Base-by-base conservation (phyloP, 2,329 filamentous ascomycete genomes). In the Phyllachora maydis region DNA sequence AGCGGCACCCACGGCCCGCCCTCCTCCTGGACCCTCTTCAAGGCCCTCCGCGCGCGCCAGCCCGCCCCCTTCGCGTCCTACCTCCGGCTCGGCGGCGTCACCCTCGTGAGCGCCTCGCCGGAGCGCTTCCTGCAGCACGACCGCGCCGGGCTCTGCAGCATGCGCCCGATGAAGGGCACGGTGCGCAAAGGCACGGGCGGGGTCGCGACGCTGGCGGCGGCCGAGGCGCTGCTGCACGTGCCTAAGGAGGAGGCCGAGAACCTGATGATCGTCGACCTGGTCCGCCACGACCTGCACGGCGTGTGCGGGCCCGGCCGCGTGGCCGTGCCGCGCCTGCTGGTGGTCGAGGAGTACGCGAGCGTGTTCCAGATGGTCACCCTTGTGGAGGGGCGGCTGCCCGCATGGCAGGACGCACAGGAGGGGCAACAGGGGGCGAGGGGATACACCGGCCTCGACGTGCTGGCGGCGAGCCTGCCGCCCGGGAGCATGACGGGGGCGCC, bases 401-500 rank as follows among this genome's bases (percentile, higher is more conserved):
- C 32, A 5, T 23, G 19, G 27, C 20, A 14, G 3, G 19, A 14
- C 9, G 16, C 16, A 5, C 19, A 23, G 5, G 8, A 26, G 15
- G n/a, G 22, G 23, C 16, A 42, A 23, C n/a, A 28, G 5, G n/a
- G n/a, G n/a, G n/a, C n/a, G n/a, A n/a, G n/a, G n/a, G n/a, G n/a
- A n/a, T 54, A 61, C 28, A 66, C 67, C 0, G 78, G 76, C 2
- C 53, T 88, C 17, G 73, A 85, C 28, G 73, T 85, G 4, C 62
- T 95, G 0, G 65, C 74, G 0, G 61, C 69, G 5, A 76, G 71
- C 22, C 57, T 95, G 1, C 85, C 88, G 0, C 82, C 88, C 0
- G 85, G 88, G 0, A 85, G 76, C 37, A 95, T 95, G 88, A 95
- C 85, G 2, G 88, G 88, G 5, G 85, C 85, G 1, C 88, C 85